phyloP scores from a whole-genome alignment of 202 grass and related monocot genomes.

The Bolboschoenoplectus hybrid region DNA sequence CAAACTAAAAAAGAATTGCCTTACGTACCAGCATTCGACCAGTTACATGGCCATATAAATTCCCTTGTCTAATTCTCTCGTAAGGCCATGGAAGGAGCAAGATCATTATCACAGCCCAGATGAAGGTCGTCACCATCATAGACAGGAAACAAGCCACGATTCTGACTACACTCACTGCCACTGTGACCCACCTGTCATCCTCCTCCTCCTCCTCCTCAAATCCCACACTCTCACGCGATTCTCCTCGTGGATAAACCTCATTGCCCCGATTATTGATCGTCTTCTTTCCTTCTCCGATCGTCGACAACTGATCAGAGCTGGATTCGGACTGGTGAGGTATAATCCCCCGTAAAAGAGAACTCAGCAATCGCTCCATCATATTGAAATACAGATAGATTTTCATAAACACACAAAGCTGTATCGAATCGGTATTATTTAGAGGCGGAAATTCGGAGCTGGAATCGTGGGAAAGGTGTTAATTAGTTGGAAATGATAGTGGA shows the following conservation, averaged over 20 bases:
- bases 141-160: conserved; percentile 4
- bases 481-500: not conserved
- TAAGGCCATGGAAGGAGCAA: conserved; percentile 56
- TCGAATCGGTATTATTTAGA: not conserved
- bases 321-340: not conserved
- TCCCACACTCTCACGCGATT: not conserved
- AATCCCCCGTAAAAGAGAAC: not conserved
- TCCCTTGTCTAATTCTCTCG: conserved; percentile 49
- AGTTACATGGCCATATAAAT: conserved; percentile 56
- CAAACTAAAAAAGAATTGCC: not conserved
- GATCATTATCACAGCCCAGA: conserved; percentile 51
- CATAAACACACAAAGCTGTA: not conserved
- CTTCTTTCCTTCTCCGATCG: not conserved
- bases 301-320: not conserved
- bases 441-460: not conserved
- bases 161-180: conserved; percentile 21
- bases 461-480: not conserved
- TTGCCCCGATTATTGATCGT: not conserved
- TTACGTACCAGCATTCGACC: conserved; percentile 48
- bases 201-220: not conserved
- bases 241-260: not conserved
- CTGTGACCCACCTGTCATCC: not conserved
- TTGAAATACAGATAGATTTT: conserved; percentile 17
- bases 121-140: conserved; percentile 29
- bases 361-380: not conserved